These are phyloP conservation scores for Ceratocystis variospora DNA, from an alignment of 2,329 filamentous ascomycete species.

Conservation along the genomic window DNA sequence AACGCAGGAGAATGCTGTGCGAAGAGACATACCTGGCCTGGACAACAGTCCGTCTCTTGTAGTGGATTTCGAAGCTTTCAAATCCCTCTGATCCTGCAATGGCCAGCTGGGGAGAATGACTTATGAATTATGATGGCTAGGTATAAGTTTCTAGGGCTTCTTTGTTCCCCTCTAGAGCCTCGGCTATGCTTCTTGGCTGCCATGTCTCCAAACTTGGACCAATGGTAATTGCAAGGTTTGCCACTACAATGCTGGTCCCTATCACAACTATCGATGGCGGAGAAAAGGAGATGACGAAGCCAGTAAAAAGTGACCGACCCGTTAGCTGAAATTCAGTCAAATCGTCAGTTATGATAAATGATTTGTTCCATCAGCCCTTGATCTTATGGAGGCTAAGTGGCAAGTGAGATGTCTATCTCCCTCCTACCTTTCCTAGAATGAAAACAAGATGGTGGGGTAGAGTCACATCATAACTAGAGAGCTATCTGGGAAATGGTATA, in stretches of 20 bases:
- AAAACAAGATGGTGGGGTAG: background rate
- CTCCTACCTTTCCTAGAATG: background rate
- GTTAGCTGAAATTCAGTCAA: background rate
- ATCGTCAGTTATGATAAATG: background rate
- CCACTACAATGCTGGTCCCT: background rate
- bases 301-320: background rate
- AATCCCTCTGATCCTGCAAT: background rate
- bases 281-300: background rate
- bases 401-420: background rate
- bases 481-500: background rate
- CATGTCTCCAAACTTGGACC: background rate
- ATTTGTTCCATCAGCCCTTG: background rate
- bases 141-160: background rate
- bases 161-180: too few species aligned
- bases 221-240: background rate
- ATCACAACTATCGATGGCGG: background rate
- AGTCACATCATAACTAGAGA: background rate
- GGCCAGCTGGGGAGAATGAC: background rate
- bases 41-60: background rate
- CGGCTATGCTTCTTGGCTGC: too few species aligned
- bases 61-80: background rate
- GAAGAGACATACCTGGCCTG: background rate
- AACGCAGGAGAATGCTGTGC: background rate
- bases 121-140: background rate
- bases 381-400: background rate